Base-by-base conservation (phyloP, 805 yeast genomes). In the Barnettozyma californica region DNA sequence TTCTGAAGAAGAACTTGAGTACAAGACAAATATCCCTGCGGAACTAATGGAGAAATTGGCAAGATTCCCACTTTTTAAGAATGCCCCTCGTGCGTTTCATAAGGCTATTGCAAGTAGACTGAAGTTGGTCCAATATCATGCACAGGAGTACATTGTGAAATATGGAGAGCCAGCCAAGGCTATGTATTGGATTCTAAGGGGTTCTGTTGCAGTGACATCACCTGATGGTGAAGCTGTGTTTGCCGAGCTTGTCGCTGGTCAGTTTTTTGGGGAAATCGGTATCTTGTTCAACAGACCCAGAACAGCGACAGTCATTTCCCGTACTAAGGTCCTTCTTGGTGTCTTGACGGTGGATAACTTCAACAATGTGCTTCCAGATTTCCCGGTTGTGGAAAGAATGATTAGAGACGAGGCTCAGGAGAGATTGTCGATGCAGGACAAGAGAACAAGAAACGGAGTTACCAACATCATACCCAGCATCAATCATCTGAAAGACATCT, bases 401-500 rank as follows among this genome's bases (percentile, higher is more conserved):
- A 83, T 85, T 39, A 68, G 91, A 52, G 88, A 85, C 61, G 92
- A 85, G 59, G 91, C 89, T 3, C 90, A 85, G 58, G 90, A 84
- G 61, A 69, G 92, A 45, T 66, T 85, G 50, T 83, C 85, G 5
- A 78, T 83, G 80, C 83, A 77, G 56, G 87, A 82, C 45, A 81
- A 83, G 62, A 72, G 80, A 57, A 75, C 73, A 52, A 66, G 74
- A 48, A 68, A 71, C 44, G 75, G 74, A 13, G 65, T 71, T 16
- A 50, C 63, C 3, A 63, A 59, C 44, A 58, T 62, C 16, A 47
- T 66, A 61, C 45, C 64, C 39, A 52, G 49, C 33, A 18, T 48
- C 1, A 47, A 43, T 7, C 34, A 11, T 4, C 20, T 34, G 9
- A 47, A 44, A 29, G 43, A 42, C 11, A 36, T 9, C 18, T 31